phyloP scores from a whole-genome alignment of 345 rosid genomes.

The Populus pruinosa region DNA sequence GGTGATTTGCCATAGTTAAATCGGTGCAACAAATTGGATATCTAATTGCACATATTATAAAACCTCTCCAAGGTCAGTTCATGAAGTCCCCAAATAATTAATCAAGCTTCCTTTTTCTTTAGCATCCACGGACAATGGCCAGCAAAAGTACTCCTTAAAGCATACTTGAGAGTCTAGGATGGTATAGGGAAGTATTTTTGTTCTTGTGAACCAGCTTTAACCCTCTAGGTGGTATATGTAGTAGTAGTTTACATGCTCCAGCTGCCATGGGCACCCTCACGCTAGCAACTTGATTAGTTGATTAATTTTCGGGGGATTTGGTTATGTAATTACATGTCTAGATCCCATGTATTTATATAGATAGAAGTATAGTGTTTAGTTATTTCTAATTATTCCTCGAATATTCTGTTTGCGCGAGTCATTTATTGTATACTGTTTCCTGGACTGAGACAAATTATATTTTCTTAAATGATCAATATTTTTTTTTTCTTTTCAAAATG shows the following conservation, averaged over 20 bases:
- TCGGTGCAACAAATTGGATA: not conserved
- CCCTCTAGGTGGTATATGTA: not conserved
- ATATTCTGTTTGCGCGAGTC: not conserved
- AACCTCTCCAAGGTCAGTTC: not conserved
- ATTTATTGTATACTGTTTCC: not conserved
- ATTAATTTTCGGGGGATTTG: not conserved
- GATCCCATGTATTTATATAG: not conserved
- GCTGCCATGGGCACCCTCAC: not conserved
- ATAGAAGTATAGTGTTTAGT: not conserved
- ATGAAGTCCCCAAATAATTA: not conserved
- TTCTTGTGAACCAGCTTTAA: not conserved
- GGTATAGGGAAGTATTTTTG: not conserved
- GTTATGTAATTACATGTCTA: not conserved
- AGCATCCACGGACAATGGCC: not conserved
- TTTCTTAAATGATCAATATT: not conserved
- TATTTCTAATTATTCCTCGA: not conserved
- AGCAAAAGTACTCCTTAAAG: not conserved
- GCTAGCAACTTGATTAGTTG: not conserved
- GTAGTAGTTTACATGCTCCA: not conserved
- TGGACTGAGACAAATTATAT: not conserved
- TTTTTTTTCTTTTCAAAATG: too few species aligned
- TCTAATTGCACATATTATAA: not conserved
- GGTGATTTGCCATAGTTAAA: not conserved
- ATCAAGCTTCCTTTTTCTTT: not conserved
- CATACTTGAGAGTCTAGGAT: not conserved